Base-by-base conservation (phyloP, 2,329 filamentous ascomycete species). In the Pyrenophora tritici-repentis region DNA sequence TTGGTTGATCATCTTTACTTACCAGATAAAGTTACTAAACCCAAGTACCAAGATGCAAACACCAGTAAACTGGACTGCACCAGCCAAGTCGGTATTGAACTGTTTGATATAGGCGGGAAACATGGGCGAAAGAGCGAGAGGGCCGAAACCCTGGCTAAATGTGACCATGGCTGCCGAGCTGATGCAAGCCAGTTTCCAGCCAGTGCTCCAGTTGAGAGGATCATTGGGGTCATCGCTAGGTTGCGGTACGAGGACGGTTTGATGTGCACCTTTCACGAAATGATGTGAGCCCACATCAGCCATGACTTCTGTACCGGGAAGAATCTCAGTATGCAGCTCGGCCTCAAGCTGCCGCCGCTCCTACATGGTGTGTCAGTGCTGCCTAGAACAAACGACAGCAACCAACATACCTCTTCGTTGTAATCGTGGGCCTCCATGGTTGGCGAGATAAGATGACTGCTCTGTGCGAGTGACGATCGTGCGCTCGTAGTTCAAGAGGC, bases 21-120 rank as follows among this genome's bases (percentile, higher is more conserved):
- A 82, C 82, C 81, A 84, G 54, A 85, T 76, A 65, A 84, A 84
- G 61, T 84, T 85, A 56, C 79, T 82, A 63, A 84, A 84, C 0
- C 82, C 82, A 3, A 85, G 72, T 0, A 84, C 78, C 14, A 85
- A 59, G 50, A 85, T 84, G 47, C 77, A 80, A 4, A 83, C 71
- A 26, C 82, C 82, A 2, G 81, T 83, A 53, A 84, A 84, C 45
- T 81, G 79, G 16, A 84, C 76, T 1, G 83, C 83, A 40, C 78
- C 75, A 1, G 78, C 75, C 6, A 86, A 68, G 53, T 76, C 77
- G 13, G 78, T 78, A 42, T 85, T 50, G 59, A 84, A 87, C 0
- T 76, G 78, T 50, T 81, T 55, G 59, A 85, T 82, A 53, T 85
- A 77, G 43, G 82, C 75, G 1, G 77, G 78, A 66, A 87, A 86